These are phyloP conservation scores for Pneumocystis oryctolagi DNA, from an alignment of 1,139 yeast genomes.

Conservation along the genomic window DNA sequence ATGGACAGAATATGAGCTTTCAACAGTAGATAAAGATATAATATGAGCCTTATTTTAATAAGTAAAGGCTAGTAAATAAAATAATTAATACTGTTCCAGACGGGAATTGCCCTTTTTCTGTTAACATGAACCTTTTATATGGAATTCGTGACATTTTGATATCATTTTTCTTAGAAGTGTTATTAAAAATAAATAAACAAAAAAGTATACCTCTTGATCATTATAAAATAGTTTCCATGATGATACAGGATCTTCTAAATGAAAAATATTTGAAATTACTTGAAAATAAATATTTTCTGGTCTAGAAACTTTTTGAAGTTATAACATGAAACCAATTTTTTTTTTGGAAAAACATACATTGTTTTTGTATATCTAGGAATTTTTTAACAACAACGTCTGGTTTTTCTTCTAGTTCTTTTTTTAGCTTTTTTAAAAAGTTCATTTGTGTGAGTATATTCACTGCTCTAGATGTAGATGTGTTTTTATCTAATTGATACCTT, in stretches of 20 bases:
- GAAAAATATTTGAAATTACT: slow-evolving; percentile 51
- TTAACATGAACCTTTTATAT: slow-evolving; percentile 33
- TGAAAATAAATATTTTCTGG: slow-evolving; percentile 51
- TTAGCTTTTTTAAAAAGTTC: slow-evolving; percentile 36
- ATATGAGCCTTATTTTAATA: slow-evolving; percentile 35
- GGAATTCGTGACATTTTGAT: slow-evolving; percentile 8
- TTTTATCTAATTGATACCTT: slow-evolving; percentile 29
- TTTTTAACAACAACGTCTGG: slow-evolving; percentile 36
- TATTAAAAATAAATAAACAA: not conserved
- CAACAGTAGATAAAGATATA: slow-evolving; percentile 70
- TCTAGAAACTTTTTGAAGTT: slow-evolving; percentile 30
- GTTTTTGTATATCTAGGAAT: slow-evolving; percentile 41
- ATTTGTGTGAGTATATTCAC: slow-evolving; percentile 56
- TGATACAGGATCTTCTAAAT: slow-evolving; percentile 40
- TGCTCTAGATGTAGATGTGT: slow-evolving; percentile 49
- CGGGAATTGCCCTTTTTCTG: not conserved
- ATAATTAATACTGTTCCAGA: not conserved
- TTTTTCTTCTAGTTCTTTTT: slow-evolving; percentile 36
- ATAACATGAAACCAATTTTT: not conserved
- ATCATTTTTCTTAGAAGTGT: slow-evolving; percentile 2
- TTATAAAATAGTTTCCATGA: slow-evolving; percentile 36
- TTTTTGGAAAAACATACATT: slow-evolving; percentile 16
- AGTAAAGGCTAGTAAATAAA: not conserved
- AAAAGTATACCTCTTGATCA: not conserved
- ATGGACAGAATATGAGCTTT: slow-evolving; percentile 59